phyloP scores from a whole-genome alignment of 306 rosid species.

The Prunus padus region DNA sequence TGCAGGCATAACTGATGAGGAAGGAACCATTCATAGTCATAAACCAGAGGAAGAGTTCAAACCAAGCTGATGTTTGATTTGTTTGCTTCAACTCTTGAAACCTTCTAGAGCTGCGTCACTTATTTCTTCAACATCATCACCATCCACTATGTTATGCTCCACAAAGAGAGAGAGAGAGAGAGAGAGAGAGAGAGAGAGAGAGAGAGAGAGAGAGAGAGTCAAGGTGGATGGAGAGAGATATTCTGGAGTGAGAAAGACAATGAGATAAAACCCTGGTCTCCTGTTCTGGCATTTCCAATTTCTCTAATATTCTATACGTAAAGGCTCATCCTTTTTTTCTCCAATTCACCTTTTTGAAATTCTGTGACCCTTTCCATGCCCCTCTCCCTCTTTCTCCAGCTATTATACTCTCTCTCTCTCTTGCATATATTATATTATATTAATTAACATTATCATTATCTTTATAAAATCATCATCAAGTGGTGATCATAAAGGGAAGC shows the following conservation, averaged over 20 bases:
- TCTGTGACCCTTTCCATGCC: conserved; percentile 36
- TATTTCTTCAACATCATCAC: conserved; percentile 9
- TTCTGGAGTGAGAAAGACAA: conserved; percentile 49
- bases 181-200: conserved; percentile 28
- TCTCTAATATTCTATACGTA: conserved; percentile 34
- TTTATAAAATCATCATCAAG: conserved; percentile 26
- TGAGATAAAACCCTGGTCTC: conserved; percentile 46
- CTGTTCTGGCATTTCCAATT: conserved; percentile 43
- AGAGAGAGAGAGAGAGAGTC: background rate
- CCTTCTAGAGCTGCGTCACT: conserved; percentile 22
- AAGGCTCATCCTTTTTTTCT: conserved; percentile 30
- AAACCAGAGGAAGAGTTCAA: conserved; percentile 14
- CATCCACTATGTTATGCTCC: conserved; percentile 14
- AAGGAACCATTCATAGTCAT: conserved; percentile 12
- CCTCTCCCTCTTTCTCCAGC: conserved; percentile 58
- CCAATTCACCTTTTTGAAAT: conserved; percentile 54
- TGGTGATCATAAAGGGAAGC: conserved; percentile 1
- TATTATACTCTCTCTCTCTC: conserved; percentile 34
- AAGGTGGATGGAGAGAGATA: no score
- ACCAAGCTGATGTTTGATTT: conserved; percentile 11
- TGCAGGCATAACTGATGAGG: background rate
- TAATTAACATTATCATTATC: conserved; percentile 25
- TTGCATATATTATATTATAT: conserved; percentile 29
- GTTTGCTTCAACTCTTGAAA: conserved; percentile 11
- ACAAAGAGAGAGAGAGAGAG: conserved; percentile 36